Evolutionary conservation across 768 basidiomycete species (phyloP).

Genomic region (Fomitopsis pulvina): DNA sequence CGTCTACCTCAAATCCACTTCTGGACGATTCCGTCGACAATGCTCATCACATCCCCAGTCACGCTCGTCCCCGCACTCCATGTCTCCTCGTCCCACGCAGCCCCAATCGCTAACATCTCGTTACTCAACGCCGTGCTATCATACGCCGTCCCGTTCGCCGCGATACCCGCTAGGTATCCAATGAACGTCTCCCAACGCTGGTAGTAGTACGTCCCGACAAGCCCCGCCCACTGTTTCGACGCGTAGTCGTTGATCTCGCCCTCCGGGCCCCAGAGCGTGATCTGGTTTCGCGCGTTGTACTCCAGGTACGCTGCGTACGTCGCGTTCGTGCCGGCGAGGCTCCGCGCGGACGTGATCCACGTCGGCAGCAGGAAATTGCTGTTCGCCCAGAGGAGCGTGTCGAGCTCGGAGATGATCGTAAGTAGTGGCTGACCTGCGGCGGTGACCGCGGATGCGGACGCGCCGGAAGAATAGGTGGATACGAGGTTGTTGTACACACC

Average conservation of each 20-base stretch:
- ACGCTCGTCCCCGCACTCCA: conserved; percentile 14
- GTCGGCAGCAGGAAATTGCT: conserved; percentile 26
- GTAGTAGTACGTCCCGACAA: conserved; percentile 31
- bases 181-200: conserved; percentile 31
- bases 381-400: conserved; percentile 27
- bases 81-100: conserved; percentile 22
- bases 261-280: conserved; percentile 37
- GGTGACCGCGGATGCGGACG: conserved; percentile 17
- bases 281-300: conserved; percentile 34
- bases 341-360: conserved; percentile 30
- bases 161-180: conserved; percentile 24
- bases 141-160: conserved; percentile 23
- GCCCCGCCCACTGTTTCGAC: conserved; percentile 37
- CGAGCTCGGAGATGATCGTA: conserved; percentile 27
- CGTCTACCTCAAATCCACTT: background rate
- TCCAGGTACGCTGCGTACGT: conserved; percentile 30
- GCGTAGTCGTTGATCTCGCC: conserved; percentile 38
- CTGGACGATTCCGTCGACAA: background rate
- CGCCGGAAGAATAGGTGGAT: conserved; percentile 13
- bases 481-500: conserved; percentile 27
- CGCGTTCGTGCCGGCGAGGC: conserved; percentile 23
- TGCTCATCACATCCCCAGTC: conserved; percentile 16
- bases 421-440: conserved; percentile 24
- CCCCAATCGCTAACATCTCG: conserved; percentile 28
- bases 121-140: conserved; percentile 19